Conservation (phyloP, 805 yeast species). For the Hanseniaspora lachancei region DNA sequence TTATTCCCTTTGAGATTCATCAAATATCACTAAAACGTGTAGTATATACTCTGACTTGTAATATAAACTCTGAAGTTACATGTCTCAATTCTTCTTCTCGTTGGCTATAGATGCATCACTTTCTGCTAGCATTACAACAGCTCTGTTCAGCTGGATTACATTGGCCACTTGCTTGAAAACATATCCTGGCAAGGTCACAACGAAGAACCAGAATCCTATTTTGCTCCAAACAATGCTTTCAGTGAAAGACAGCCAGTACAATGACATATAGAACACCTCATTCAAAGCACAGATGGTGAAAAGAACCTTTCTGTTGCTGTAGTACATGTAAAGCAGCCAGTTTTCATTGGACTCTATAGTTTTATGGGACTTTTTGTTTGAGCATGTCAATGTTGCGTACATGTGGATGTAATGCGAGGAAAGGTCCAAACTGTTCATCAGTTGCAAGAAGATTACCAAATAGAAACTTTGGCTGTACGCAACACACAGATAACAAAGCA, state of each 20-base stretch:
- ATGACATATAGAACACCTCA: constrained; percentile 82
- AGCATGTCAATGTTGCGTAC: constrained; percentile 81
- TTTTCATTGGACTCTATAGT: constrained; percentile 51
- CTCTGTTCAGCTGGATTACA: constrained; percentile 74
- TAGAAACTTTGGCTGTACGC: constrained; percentile 49
- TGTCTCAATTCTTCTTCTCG: constrained; percentile 15
- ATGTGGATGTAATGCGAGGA: constrained; percentile 97
- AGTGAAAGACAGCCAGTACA: constrained; percentile 60
- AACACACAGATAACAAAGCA: constrained; percentile 72
- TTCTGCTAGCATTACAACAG: constrained; percentile 67
- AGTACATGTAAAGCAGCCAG: constrained; percentile 68
- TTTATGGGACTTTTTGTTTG: constrained; percentile 66
- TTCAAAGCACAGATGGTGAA: constrained; percentile 86
- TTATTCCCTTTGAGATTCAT: too few species aligned
- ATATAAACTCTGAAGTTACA: neutral
- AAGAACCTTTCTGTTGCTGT: constrained; percentile 69
- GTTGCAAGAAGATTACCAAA: constrained; percentile 46
- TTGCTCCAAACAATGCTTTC: constrained; percentile 16
- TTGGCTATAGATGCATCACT: constrained; percentile 39
- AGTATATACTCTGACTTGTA: too few species aligned
- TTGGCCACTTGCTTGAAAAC: constrained; percentile 81
- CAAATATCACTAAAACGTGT: too few species aligned
- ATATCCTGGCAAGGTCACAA: constrained; percentile 72
- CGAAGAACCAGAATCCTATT: constrained; percentile 18
- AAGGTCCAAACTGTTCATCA: constrained; percentile 69